Evolutionary conservation across 306 rosid genomes (phyloP), one percentile per base, ranked within the genome.

Genomic region (Coriaria nepalensis): DNA sequence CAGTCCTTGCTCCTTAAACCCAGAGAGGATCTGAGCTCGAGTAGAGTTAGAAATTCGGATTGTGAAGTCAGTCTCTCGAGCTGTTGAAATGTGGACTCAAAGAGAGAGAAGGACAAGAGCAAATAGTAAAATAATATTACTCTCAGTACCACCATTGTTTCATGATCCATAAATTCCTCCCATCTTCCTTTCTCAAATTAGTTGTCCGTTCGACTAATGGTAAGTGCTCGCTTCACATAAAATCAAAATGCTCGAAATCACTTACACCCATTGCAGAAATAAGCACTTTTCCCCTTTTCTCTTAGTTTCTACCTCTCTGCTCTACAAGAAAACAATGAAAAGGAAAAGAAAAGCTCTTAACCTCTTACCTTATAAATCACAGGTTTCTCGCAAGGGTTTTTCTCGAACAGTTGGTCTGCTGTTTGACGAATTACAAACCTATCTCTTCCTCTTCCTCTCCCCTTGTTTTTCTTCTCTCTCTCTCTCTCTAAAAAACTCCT

Each of bases 1-100:
- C 95, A 90, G 37, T 84, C 94, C 67, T 40, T 77, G 79, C 74
- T 58, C 57, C 92, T 79, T 65, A 90, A 55, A 15, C 97, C 95
- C 57, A 90, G 52, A 5, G 97, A 84, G 53, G 78, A 71, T 51
- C 97, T 70, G 42, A 90, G 85, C 64, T 81, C 63, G 7, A 76
- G 72, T 35, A 90, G 69, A 41, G 95, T 80, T 35, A n/a, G 70
- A 39, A 57, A 43, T 53, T 86, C 96, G 6, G 45, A 35, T 2
- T 33, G 10, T 12, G 74, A 86, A 77, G 68, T 77, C 73, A 67
- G 63, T 56, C 72, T 71, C 65, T 73, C 73, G 48, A 66, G 70
- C 65, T 84, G 95, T 63, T 71, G 67, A 48, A 84, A 69, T 72
- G 93, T 77, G 47, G 78, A 64, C 79, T 57, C 71, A 37, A 74